Base-by-base conservation (phyloP, 306 rosid species). In the Casuarina glauca region DNA sequence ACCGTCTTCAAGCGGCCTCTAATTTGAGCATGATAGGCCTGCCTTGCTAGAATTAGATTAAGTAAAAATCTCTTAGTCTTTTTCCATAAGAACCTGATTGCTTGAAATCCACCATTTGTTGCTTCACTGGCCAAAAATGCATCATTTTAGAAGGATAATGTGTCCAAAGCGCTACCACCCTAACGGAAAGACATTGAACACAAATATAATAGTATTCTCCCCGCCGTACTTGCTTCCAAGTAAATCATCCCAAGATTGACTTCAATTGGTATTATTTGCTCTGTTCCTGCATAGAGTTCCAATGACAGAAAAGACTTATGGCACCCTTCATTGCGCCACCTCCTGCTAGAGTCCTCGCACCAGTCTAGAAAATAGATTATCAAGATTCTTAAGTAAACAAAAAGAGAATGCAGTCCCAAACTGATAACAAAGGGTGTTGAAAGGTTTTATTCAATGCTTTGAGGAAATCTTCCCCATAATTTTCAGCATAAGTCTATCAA, bases 1-100 rank as follows among this genome's bases (percentile, higher is more conserved):
- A 80, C 86, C 90, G 58, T 89, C 93, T 76, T 86, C 89, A 39
- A 87, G 86, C 63, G 93, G 87, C 78, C 74, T 86, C 86, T 87
- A 87, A 69, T 69, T 46, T 82, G 87, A 51, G 64, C 79, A 55
- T 88, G 92, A 78, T 88, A 88, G 9, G 89, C 90, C 83, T 82
- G 80, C 80, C 82, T 86, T 11, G 51, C 89, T 12, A 15, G 66
- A 80, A 76, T 80, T 10, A 89, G 84, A 11, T 83, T 77, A 26
- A 51, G 77, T 19, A 88, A 81, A 64, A 88, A 66, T 73, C 93
- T 75, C 50, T 90, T 77, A 80, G 44, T 87, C 89, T 66, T 87
- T 79, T 83, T 89, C 93, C 82, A 83, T 69, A 50, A 87, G 72
- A 60, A 84, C 81, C 82, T 78, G 71, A 48, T 81, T 74, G 82